These are phyloP conservation scores for Candida ponderosae DNA, from an alignment of 805 yeast genomes.

Conservation along the genomic window DNA sequence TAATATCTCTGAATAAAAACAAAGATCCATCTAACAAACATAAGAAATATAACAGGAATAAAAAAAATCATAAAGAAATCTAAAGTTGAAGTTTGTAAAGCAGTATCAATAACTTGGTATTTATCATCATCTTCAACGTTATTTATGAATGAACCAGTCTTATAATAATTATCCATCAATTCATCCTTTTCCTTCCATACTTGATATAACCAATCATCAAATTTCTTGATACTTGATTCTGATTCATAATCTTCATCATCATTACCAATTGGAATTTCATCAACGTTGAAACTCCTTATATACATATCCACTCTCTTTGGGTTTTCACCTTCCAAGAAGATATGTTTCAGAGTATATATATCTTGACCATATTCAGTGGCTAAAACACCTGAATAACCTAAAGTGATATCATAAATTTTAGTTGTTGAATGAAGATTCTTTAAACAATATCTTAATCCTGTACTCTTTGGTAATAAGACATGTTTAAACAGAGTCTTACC, in stretches of 20 bases:
- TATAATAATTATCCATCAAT: conserved; percentile 53
- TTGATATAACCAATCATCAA: conserved; percentile 68
- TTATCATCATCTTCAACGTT: conserved; percentile 10
- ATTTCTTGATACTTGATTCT: conserved; percentile 29
- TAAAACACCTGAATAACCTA: conserved; percentile 70
- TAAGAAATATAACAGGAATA: conserved; percentile 20
- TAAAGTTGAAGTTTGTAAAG: conserved; percentile 12
- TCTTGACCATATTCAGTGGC: conserved; percentile 69
- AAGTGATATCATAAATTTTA: conserved; percentile 71
- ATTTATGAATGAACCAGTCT: conserved; percentile 40
- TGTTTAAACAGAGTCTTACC: conserved; percentile 45
- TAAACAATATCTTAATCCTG: conserved; percentile 70
- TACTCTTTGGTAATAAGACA: conserved; percentile 72
- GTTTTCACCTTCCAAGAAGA: conserved; percentile 62
- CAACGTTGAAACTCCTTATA: conserved; percentile 47
- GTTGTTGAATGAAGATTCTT: conserved; percentile 44
- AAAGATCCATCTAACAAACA: conserved; percentile 10
- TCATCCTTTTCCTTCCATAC: conserved; percentile 77
- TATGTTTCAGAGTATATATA: conserved; percentile 52
- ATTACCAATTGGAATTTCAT: conserved; percentile 56
- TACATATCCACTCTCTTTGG: conserved; percentile 63
- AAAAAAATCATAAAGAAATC: conserved; percentile 25
- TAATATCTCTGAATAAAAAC: too few relatives aligned
- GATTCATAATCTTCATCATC: conserved; percentile 34
- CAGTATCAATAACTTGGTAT: conserved; percentile 7